Base-by-base conservation (phyloP, 345 rosid species). In the Angophora floribunda region DNA sequence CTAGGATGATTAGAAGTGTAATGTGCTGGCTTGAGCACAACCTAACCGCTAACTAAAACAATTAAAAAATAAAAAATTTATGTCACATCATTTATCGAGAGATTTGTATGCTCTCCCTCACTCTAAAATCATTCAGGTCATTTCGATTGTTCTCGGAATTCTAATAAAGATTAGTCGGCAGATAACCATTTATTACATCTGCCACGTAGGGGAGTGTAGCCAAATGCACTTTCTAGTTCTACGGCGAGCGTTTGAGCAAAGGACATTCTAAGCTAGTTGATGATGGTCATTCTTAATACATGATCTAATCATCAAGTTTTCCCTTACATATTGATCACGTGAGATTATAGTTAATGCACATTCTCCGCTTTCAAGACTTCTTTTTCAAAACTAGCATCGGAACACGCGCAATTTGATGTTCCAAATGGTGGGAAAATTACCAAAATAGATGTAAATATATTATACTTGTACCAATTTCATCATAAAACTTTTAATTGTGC, bases 1-100 rank as follows among this genome's bases (percentile, higher is more conserved):
- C 26, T 4, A 2, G 12, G 49, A 49, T 7, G 7, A 75, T 19
- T 28, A 36, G 3, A 30, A n/a, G 3, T 30, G 75, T 7, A n/a
- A n/a, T 13, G 41, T 41, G 13, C 15, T 75, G 84, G 2, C 12
- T 28, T 14, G 4, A 17, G 12, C 4, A 7, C 49, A 26, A 41
- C 14, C 7, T 9, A 7, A 19, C 22, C 26, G 7, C 10, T 41
- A 26, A 41, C 19, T 75, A 41, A 10, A 19, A 9, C 4, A 19
- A 5, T 8, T 17, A 36, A 36, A 55, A 41, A 36, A 75, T 3
- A 67, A 41, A 41, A 75, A 19, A 9, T 4, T 1, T 7, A 0
- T 19, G 49, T 11, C 84, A 6, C 4, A 6, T 41, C 4, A 4
- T 75, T 75, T 41, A 36, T 11, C 4, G 3, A 32, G 6, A 30